Conservation (phyloP, 2,329 filamentous ascomycete species). For the Monosporascus sp. region DNA sequence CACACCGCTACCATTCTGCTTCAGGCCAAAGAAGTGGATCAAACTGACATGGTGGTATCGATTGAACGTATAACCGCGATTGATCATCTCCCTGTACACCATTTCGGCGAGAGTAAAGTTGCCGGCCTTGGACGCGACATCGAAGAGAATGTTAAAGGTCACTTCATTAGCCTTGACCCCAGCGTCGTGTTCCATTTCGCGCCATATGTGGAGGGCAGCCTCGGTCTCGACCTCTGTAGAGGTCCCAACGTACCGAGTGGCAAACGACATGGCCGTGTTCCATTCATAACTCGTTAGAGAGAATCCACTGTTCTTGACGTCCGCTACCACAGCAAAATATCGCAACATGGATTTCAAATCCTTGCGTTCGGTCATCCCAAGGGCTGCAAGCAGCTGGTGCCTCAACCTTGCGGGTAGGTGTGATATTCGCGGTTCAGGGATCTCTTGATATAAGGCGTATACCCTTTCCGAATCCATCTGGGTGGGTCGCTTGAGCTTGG, state of each 20-base stretch:
- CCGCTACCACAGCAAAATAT: slow-evolving; percentile 78
- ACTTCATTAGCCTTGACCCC: slow-evolving; percentile 62
- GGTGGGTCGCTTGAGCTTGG: slow-evolving; percentile 37
- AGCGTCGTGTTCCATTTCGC: slow-evolving; percentile 76
- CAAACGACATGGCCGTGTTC: slow-evolving; percentile 79
- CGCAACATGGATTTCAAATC: slow-evolving; percentile 63
- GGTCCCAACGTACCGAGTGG: slow-evolving; percentile 62
- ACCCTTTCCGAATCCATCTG: slow-evolving; percentile 37
- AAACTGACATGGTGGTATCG: slow-evolving; percentile 77
- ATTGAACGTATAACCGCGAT: slow-evolving; percentile 62
- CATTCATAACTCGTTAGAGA: slow-evolving; percentile 65
- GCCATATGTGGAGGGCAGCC: slow-evolving; percentile 73
- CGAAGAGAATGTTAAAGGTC: slow-evolving; percentile 93
- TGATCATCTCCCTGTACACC: slow-evolving; percentile 75
- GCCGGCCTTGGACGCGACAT: slow-evolving; percentile 78
- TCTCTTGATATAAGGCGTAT: slow-evolving; percentile 42
- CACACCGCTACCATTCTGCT: slow-evolving; percentile 66
- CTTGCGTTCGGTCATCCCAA: slow-evolving; percentile 58
- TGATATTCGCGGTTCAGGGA: slow-evolving; percentile 49
- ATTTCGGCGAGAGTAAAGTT: slow-evolving; percentile 81
- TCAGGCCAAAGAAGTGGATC: slow-evolving; percentile 79
- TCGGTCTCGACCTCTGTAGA: slow-evolving; percentile 57
- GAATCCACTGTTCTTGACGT: slow-evolving; percentile 71
- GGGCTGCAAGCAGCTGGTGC: slow-evolving; percentile 59
- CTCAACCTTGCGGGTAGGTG: slow-evolving; percentile 48